Base-by-base conservation (phyloP, 2,329 filamentous ascomycete species). In the Neophaeococcomyces aloes region DNA sequence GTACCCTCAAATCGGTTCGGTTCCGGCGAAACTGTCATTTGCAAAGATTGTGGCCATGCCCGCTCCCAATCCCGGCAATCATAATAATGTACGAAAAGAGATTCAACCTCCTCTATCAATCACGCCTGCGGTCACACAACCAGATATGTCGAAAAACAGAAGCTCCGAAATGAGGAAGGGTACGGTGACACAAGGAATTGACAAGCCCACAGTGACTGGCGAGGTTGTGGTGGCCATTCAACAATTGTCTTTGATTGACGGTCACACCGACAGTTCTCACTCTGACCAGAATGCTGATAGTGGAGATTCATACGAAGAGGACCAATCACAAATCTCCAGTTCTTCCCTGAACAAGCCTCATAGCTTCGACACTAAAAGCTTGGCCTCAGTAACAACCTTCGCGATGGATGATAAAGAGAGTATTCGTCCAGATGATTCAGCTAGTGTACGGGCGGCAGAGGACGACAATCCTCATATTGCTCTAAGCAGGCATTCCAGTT, bases 331-430 rank as follows among this genome's bases (percentile, higher is more conserved):
- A 47, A 56, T 69, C 13, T 79, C 75, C 13, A 74, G 67, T 51
- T 75, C 71, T 35, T 79, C 76, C 30, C 11, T 36, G 7, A 87
- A 81, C 2, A 95, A 95, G 64, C 85, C 86, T 40, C 83, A 86
- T 29, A 95, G 87, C 59, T 72, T 94, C 31, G 89, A 95, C 61
- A 87, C 85, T 38, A 95, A 95, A 67, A 95, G 88, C 61, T 85
- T 93, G 56, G 86, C 86, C 3, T 96, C 89, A 19, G 86, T 86
- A 13, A 94, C 86, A 3, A 95, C 89, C 0, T 95, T 94, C 65
- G 87, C 86, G n/a, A 70, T 95, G 59, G 89, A 96, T 57, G 89
- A 96, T 64, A 95, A 95, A 61, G 89, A 95, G 61, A 95, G 88
- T 4, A 72, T 95, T 42, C 81, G 88, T 10, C 89, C 89, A 7